Evolutionary conservation across 805 yeast genomes (phyloP), one percentile per base, ranked within the genome.

Genomic region (Saturnispora sanitii): DNA sequence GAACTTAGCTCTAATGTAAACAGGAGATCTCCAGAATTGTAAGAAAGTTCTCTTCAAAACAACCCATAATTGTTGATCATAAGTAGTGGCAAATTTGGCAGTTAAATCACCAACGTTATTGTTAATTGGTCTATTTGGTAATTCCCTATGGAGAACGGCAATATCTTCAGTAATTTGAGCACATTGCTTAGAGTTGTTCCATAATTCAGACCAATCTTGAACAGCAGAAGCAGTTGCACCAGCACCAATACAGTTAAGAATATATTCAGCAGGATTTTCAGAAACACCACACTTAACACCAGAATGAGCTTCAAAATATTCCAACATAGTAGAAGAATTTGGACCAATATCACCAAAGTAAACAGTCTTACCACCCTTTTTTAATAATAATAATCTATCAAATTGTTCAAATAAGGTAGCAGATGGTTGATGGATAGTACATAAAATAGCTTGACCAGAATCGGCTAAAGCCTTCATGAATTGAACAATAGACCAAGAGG

Each of bases 261-360:
- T 78, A 64, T 79, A 80, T 60, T 79, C 87, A 38, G 86, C 87
- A 38, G 87, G 87, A 47, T 80, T 80, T 43, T 77, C 85, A 37
- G 68, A 65, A 7, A 58, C 61, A 41, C 69, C 73, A 66, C 90
- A 82, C 41, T 71, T 66, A 44, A 75, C 73, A 40, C 90, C 88
- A 35, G 94, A 72, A 47, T 68, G 50, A 35, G 54, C 55, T 51
- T 68, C 73, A 47, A 71, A 71, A 52, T 71, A 70, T 33, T 60
- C 47, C 41, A 68, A 65, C 62, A 71, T 64, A 15, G 64, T 58
- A 6, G 48, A 42, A 41, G 70, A 70, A 52, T 66, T 64, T 38
- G 64, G 61, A 41, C 76, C 76, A 55, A 71, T 65, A 43, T 70
- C 74, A 49, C 76, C 76, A 47, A 71, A 70, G 51, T 70, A 71